phyloP scores from a whole-genome alignment of 2,329 filamentous ascomycete genomes.

The Whalleya microplaca region DNA sequence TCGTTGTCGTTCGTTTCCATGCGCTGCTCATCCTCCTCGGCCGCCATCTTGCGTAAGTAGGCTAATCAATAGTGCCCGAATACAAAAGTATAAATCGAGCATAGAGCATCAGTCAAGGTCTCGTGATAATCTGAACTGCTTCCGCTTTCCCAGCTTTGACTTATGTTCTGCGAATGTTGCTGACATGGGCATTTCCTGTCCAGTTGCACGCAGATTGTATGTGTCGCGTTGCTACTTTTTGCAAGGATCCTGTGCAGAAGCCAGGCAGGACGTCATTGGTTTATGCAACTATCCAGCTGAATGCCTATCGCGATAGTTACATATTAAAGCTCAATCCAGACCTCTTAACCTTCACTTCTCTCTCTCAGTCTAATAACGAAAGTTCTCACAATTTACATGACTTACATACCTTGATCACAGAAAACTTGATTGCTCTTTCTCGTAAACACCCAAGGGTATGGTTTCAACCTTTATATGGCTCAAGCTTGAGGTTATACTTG shows the following conservation, averaged over 20 bases:
- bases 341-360: too few species aligned
- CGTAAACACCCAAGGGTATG: too few species aligned
- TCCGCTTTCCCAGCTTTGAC: too few species aligned
- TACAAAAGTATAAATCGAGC: background rate
- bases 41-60: slow-evolving; percentile 47
- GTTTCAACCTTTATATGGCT: too few species aligned
- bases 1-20: slow-evolving; percentile 37
- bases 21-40: slow-evolving; percentile 46
- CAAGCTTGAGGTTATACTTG: too few species aligned
- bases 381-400: too few species aligned
- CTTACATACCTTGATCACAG: too few species aligned
- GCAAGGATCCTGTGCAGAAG: slow-evolving; percentile 5
- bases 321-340: background rate
- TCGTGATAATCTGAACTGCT: background rate
- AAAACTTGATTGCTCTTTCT: too few species aligned
- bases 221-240: slow-evolving; percentile 8
- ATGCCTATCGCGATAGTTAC: background rate
- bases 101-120: background rate
- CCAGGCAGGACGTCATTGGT: slow-evolving; percentile 10
- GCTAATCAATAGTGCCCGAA: background rate
- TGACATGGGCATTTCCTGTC: background rate
- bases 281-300: slow-evolving; percentile 3
- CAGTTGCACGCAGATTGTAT: background rate
- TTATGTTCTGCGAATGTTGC: too few species aligned
- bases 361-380: too few species aligned